Evolutionary conservation across 2,329 filamentous ascomycete genomes (phyloP), one percentile per base, ranked within the genome.

Genomic region (Biscogniauxia marginata): DNA sequence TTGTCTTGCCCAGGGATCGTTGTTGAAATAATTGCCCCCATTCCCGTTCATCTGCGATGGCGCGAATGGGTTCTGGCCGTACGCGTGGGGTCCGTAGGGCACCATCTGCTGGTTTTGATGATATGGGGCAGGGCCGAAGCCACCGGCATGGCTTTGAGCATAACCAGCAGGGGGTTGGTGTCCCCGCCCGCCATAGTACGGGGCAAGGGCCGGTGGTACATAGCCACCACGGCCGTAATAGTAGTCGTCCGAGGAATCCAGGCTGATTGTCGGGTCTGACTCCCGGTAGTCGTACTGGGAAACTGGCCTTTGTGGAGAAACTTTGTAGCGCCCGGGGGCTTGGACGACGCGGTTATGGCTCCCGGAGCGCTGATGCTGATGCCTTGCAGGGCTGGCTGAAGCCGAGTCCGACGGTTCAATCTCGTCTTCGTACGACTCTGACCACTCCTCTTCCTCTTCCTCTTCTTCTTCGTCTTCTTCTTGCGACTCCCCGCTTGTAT

Each of bases 211-310:
- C 22, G 63, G 63, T 52, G 65, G 62, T 53, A 56, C 53, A 54
- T 68, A 74, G 23, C 65, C 67, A 50, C 70, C 66, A 45, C 67
- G 72, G 73, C 75, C 79, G 77, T 73, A 76, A 64, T 66, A 71
- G 68, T 81, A 87, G n/a, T 89, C 85, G 21, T 90, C 85, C 19
- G 78, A 79, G 34, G 82, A 82, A 70, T 89, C 87, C 76, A 83
- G 79, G 70, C 81, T 89, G 76, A 84, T 83, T 54, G 84, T 77
- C 62, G 80, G 77, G 60, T 63, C 62, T 57, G 66, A 63, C 61
- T 60, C 54, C 64, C 63, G 62, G 59, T 57, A 62, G 47, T 59
- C 60, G 63, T 65, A 63, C n/a, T 57, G 60, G 52, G 68, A 62
- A 11, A 57, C 30, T n/a, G 64, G 56, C 52, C 67, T 62, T 11